A percentile compares a stretch with the other conserved stretches of the same genome.
Evolutionary conservation across 768 basidiomycete genomes (phyloP).

Genomic region (Mycena chlorophos): DNA sequence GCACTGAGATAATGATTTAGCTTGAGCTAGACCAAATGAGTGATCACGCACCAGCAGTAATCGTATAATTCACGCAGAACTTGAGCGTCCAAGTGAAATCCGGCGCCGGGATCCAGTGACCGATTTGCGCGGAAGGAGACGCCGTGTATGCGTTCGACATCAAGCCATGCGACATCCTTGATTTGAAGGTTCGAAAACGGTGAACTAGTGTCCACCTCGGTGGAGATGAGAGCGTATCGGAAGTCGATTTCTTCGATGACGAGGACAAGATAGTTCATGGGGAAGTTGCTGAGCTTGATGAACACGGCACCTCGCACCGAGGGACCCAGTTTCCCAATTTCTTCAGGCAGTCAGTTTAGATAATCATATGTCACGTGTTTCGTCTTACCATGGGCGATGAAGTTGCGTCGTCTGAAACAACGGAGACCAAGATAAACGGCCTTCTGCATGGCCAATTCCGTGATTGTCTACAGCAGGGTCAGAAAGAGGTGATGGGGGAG

Average conservation of each 20-base stretch:
- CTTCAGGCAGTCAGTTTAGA: slow-evolving; percentile 36
- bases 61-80: slow-evolving; percentile 78
- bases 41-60: slow-evolving; percentile 71
- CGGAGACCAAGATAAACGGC: slow-evolving; percentile 83
- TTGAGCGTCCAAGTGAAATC: slow-evolving; percentile 72
- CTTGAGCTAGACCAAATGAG: background rate
- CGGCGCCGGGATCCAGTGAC: slow-evolving; percentile 26
- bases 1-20: slow-evolving; percentile 53
- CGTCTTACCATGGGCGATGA: slow-evolving; percentile 58
- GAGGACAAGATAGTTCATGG: slow-evolving; percentile 81
- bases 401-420: slow-evolving; percentile 67
- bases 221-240: slow-evolving; percentile 79
- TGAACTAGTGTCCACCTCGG: slow-evolving; percentile 52
- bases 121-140: slow-evolving; percentile 10
- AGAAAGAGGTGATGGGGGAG: background rate
- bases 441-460: slow-evolving; percentile 80
- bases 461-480: slow-evolving; percentile 63
- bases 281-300: slow-evolving; percentile 76
- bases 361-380: background rate
- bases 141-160: slow-evolving; percentile 65
- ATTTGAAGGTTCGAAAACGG: slow-evolving; percentile 63
- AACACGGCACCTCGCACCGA: slow-evolving; percentile 63
- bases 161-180: slow-evolving; percentile 80
- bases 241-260: slow-evolving; percentile 78
- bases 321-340: slow-evolving; percentile 69